Evolutionary conservation across 176 grass and related monocot species (phyloP).

Genomic region (Leersia perrieri): DNA sequence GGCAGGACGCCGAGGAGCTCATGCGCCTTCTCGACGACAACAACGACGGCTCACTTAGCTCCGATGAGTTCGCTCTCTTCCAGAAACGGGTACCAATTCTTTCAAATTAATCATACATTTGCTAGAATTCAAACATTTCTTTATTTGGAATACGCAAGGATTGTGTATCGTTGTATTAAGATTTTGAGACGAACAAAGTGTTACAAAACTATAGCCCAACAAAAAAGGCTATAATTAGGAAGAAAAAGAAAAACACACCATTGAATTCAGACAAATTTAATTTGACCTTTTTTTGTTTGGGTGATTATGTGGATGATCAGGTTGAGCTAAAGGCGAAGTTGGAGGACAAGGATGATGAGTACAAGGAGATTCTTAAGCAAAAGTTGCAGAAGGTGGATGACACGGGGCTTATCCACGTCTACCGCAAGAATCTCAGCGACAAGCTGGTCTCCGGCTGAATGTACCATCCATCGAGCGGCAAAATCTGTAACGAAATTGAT

Average conservation of each 20-base stretch:
- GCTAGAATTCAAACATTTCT: too few species aligned
- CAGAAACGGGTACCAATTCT: background rate
- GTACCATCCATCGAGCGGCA: background rate
- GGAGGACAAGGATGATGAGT: background rate
- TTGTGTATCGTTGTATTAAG: too few species aligned
- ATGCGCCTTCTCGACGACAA: background rate
- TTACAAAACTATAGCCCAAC: too few species aligned
- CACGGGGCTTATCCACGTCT: background rate
- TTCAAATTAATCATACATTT: background rate
- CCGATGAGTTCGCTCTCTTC: background rate
- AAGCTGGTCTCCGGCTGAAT: background rate
- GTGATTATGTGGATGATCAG: background rate
- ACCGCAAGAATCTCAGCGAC: background rate
- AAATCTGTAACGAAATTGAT: background rate
- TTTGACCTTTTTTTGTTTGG: background rate
- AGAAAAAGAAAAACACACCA: too few species aligned
- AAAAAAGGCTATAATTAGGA: too few species aligned
- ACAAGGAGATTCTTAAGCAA: background rate
- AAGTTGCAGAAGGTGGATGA: background rate
- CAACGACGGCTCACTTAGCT: background rate
- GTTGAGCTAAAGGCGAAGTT: background rate
- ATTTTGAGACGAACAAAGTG: too few species aligned
- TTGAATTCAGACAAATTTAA: background rate
- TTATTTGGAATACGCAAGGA: too few species aligned
- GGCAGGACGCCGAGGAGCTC: background rate